Evolutionary conservation across 2,329 filamentous ascomycete species (phyloP), one percentile per base, ranked within the genome.

Genomic region (Monilinia laxa): DNA sequence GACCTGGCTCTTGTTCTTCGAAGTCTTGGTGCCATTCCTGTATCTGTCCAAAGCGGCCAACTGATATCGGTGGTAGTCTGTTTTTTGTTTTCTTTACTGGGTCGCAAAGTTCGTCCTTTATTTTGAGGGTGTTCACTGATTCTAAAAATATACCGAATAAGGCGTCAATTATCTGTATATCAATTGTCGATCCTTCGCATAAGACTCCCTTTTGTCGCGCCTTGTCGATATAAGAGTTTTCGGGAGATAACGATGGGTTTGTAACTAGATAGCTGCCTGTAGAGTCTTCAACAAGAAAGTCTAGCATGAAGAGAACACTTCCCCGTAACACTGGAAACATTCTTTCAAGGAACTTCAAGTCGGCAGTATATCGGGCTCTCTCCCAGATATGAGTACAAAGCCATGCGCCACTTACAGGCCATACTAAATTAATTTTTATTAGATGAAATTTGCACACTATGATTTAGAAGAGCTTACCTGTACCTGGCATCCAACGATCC

Each of bases 141-240:
- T 62, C 60, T 16, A 76, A 63, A 51, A 74, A 75, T 14, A 76
- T 75, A 7, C 68, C 69, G 52, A 82, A 78, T 1, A 82, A 69
- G 31, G 78, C 76, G 28, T 75, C 71, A 7, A 81, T 73, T 9
- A 83, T 79, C 56, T 80, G 78, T 18, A 79, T 80, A 62, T 84
- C 82, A 67, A 83, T 82, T 3, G 79, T 79, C 0, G 81, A 79
- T 1, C 80, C 80, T 70, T 81, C 80, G 57, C 77, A 79, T 3
- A 78, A 74, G n/a, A 74, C 77, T 35, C 72, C 78, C 42, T 67
- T 71, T 28, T 68, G 66, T 12, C 70, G 71, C 18, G 69, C 69
- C 3, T 67, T 58, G 12, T 70, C 68, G 9, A 70, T 56, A 47
- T 69, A 80, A 1, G 73, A 76, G 59, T 77, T 80, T 68, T 76